Evolutionary conservation across 2,329 filamentous ascomycete species (phyloP), one percentile per base, ranked within the genome.

Genomic region (Exophiala bonariae): DNA sequence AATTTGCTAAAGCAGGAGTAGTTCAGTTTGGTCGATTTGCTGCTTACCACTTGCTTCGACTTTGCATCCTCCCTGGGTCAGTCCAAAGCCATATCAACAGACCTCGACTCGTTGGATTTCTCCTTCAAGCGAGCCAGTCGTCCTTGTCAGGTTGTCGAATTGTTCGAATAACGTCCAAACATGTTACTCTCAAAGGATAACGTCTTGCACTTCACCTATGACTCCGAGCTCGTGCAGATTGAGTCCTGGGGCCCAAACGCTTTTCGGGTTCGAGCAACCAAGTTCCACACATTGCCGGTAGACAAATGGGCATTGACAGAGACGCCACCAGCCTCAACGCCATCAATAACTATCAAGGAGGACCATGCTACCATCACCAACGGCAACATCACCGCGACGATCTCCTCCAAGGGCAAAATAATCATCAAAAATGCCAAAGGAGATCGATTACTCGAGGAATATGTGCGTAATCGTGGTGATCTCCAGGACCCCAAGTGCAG

Each of bases 401-500:
- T 81, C 23, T 72, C 73, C 2, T 60, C 66, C 9, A 63, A 67
- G 19, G 78, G 77, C 26, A 80, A 80, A 57, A 58, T 81, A 30
- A 73, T 66, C 26, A 68, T 81, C 44, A 67, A 63, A 54, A 69
- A 78, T 52, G 51, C 60, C 2, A 65, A 60, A 1, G 71, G 70
- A 28, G 68, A 66, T 19, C 58, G 69, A 9, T 56, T 81, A 1
- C 64, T 81, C 0, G 77, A 81, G 49, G 79, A 82, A 52, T 81
- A 76, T 57, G 65, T 69, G 22, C 73, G 79, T 16, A 68, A 76
- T 50, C 70, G 78, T 6, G 58, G 61, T 22, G 77, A 83, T 50
- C 66, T 74, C 2, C 59, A 61, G 4, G 80, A 83, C 53, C 78
- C 80, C 0, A 82, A 82, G 60, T 79, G 76, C 63, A 81, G 77